These are phyloP conservation scores for Suillus tomentosus DNA, from an alignment of 768 basidiomycete genomes.

Conservation along the genomic window DNA sequence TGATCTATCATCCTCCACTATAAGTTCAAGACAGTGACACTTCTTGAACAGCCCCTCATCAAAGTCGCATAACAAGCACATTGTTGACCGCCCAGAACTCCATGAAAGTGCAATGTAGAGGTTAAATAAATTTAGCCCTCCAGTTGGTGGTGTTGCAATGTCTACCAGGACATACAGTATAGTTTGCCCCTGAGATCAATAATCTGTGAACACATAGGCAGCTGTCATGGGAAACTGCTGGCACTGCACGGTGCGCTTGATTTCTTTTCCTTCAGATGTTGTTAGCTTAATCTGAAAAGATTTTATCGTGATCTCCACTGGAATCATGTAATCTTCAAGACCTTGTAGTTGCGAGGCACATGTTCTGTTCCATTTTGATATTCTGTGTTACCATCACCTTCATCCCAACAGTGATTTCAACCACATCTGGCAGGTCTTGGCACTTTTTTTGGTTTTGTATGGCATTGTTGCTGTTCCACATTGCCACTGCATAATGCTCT, in stretches of 20 bases:
- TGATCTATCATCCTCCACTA: conserved; percentile 13
- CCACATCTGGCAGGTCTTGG: conserved; percentile 19
- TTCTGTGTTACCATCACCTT: conserved; percentile 14
- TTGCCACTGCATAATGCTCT: neutral
- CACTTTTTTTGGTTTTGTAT: neutral
- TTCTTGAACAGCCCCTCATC: conserved; percentile 13
- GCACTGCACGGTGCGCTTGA: neutral
- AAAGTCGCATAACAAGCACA: conserved; percentile 33
- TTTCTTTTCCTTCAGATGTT: conserved; percentile 13
- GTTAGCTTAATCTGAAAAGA: conserved; percentile 19
- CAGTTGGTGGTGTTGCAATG: conserved; percentile 36
- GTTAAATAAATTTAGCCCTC: conserved; percentile 38
- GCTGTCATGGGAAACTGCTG: conserved; percentile 37
- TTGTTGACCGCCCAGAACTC: conserved; percentile 29
- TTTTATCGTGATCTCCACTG: conserved; percentile 27
- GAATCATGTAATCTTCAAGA: conserved; percentile 34
- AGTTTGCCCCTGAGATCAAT: conserved; percentile 45
- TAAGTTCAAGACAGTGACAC: conserved; percentile 5
- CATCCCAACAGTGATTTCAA: conserved; percentile 37
- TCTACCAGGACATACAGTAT: conserved; percentile 39
- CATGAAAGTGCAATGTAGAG: conserved; percentile 43
- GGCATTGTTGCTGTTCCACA: neutral
- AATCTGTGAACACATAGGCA: conserved; percentile 47
- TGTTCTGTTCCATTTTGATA: conserved; percentile 28
- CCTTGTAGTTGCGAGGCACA: conserved; percentile 26